Conservation (phyloP, 2,329 filamentous ascomycete species). For the Elsinoe perseae region DNA sequence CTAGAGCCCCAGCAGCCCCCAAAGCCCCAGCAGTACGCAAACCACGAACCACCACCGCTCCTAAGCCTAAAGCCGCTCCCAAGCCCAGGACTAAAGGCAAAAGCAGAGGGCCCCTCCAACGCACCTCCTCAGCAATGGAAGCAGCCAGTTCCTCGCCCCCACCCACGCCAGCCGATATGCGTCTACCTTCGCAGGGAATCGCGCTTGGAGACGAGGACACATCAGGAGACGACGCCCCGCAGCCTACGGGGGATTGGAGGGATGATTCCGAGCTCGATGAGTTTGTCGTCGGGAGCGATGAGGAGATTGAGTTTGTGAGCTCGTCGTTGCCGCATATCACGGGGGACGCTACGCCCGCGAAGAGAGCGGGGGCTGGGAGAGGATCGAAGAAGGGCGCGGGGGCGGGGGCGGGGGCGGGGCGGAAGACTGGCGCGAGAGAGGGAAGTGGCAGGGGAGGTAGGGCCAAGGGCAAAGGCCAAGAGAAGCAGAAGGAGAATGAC, state of each 20-base stretch:
- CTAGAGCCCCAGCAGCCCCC: neutral
- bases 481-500: constrained; percentile 9
- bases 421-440: neutral
- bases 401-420: neutral
- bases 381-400: neutral
- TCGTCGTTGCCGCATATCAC: constrained; percentile 23
- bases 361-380: constrained; percentile 6
- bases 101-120: neutral
- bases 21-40: constrained; percentile 14
- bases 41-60: neutral
- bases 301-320: constrained; percentile 28
- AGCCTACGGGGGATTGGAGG: constrained; percentile 36
- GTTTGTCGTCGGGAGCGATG: constrained; percentile 40
- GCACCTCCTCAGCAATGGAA: constrained; percentile 25
- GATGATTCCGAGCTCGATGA: constrained; percentile 39
- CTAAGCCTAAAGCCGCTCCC: neutral
- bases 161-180: constrained; percentile 30
- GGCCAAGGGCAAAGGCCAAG: constrained; percentile 6
- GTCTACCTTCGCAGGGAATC: constrained; percentile 30
- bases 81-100: constrained; percentile 14
- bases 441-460: constrained; percentile 11
- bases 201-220: constrained; percentile 41
- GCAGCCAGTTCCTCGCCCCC: constrained; percentile 29
- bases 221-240: constrained; percentile 28
- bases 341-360: neutral